Evolutionary conservation across 2,329 filamentous ascomycete genomes (phyloP), one percentile per base, ranked within the genome.

Genomic region (Phyllosticta ampelicida): DNA sequence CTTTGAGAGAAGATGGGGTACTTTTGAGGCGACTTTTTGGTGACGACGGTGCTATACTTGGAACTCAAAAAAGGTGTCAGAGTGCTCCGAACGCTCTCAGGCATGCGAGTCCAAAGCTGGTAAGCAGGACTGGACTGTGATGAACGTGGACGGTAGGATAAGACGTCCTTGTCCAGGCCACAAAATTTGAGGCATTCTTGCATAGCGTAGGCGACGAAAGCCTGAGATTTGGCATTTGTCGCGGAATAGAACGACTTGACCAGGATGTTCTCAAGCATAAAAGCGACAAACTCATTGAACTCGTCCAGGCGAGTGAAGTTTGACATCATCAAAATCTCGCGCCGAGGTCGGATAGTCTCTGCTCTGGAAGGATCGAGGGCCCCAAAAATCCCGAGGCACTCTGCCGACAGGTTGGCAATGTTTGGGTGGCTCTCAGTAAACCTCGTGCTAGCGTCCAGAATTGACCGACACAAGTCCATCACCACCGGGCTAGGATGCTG

Each of bases 191-290:
- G 79, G 48, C 97, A 79, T 65, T 95, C 87, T 71, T 99, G 94
- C 85, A 99, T 96, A 1, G 87, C 89, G 71, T 88, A 99, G 1
- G 92, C 92, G 18, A 99, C 78, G 68, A 95, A 96, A 0, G 90
- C 91, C 70, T 97, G 94, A 5, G 90, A 80, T 63, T 84, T 86
- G 1, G 90, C 87, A 68, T 96, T 95, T 0, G 87, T 94, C 1
- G 89, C 87, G 1, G 92, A 95, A 50, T 95, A 77, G 67, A 99
- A 99, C 0, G 91, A 87, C 61, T 91, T 90, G 23, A 97, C 90
- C 10, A 99, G 77, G 8, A 96, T 86, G 67, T 95, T 82, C 66
- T 96, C 86, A 16, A 99, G 78, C 52, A 96, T 79, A 65, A 91
- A 90, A 48, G 94, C 78, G 8, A 90, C 83, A 71, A 97, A 99